phyloP scores from a whole-genome alignment of 345 rosid species.

The Psidium guajava region DNA sequence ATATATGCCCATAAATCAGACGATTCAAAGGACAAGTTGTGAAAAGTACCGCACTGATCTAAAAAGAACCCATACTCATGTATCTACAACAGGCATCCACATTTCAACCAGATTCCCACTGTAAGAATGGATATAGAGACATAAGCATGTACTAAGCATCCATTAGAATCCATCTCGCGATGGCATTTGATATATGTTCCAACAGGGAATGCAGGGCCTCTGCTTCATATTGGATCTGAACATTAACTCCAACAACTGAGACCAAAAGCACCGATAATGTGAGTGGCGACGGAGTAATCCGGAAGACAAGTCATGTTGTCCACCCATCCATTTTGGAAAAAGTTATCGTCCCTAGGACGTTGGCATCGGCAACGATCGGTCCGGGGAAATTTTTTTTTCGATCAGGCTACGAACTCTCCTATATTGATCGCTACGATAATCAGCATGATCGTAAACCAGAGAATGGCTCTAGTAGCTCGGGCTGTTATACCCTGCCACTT shows the following conservation, averaged over 20 bases:
- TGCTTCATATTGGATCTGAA: conserved; percentile 34
- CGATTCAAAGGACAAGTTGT: not conserved
- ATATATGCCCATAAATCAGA: not conserved
- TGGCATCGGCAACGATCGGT: not conserved
- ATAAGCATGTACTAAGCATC: conserved; percentile 25
- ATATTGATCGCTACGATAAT: conserved; percentile 50
- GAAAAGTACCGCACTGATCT: not conserved
- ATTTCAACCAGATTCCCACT: conserved; percentile 22
- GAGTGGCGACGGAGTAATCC: conserved; percentile 11
- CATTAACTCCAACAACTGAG: conserved; percentile 24
- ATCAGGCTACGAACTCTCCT: conserved; percentile 13
- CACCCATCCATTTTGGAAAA: conserved; percentile 8
- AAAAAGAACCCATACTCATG: conserved; percentile 19
- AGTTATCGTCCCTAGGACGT: not conserved
- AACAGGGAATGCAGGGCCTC: conserved; percentile 22
- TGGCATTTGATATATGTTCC: conserved; percentile 31
- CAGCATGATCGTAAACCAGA: conserved; percentile 39
- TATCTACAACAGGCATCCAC: conserved; percentile 73
- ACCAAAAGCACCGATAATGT: conserved; percentile 17
- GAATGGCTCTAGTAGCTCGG: conserved; percentile 61
- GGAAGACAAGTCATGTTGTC: conserved; percentile 22
- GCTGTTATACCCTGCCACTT: conserved; percentile 86
- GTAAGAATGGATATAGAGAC: conserved; percentile 18
- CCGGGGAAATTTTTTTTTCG: not conserved
- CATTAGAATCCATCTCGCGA: conserved; percentile 25